These are phyloP conservation scores for Tetrahymena malaccensis DNA, from an alignment of 73 alveolate genomes.

Conservation along the genomic window DNA sequence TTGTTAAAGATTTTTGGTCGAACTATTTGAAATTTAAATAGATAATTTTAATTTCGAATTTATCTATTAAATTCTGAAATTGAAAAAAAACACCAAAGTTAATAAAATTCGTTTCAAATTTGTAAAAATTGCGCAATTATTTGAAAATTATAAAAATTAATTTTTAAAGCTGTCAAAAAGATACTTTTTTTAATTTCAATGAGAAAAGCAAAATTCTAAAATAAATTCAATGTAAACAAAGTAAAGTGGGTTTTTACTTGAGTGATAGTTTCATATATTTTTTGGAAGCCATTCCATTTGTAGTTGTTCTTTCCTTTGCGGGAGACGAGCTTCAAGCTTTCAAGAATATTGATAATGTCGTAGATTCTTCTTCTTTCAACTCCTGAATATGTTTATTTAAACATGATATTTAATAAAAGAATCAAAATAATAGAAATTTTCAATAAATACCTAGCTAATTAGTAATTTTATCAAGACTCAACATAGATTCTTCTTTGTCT, in stretches of 20 bases:
- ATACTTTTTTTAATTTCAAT: not conserved
- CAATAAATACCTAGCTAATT: constrained; percentile 19
- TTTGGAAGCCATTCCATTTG: constrained; percentile 63
- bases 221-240: not conserved
- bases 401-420: not conserved
- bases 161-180: not conserved
- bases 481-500: constrained; percentile 19
- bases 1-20: not conserved
- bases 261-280: constrained; percentile 19
- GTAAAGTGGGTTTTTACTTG: not conserved
- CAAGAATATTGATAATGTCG: constrained; percentile 72
- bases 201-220: not conserved
- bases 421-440: not conserved
- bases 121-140: not conserved
- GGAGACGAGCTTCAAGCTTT: constrained; percentile 54
- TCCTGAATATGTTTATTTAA: not conserved
- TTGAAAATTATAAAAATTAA: not conserved
- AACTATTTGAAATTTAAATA: not conserved
- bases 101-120: not conserved
- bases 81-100: not conserved
- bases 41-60: not conserved
- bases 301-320: constrained; percentile 65
- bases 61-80: not conserved
- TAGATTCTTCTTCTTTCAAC: constrained; percentile 72
- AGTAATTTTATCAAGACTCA: constrained; percentile 61